Conservation (phyloP, 2,329 filamentous ascomycete species). For the Epichloe hybrida region DNA sequence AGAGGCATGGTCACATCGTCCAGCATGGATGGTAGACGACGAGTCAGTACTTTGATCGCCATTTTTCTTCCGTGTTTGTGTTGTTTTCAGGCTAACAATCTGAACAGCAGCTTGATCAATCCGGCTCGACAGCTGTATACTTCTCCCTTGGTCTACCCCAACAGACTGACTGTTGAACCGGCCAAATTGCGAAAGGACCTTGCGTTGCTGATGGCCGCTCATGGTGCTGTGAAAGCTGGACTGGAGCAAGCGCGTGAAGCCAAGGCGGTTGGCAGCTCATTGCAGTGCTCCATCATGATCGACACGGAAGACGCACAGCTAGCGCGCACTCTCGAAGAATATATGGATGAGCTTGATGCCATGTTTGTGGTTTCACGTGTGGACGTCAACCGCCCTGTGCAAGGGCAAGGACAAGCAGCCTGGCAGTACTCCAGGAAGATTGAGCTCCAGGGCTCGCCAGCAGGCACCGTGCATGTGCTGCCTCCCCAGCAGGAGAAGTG, state of each 20-base stretch:
- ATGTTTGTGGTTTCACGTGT: constrained; percentile 61
- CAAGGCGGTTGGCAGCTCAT: constrained; percentile 65
- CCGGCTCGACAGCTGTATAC: constrained; percentile 36
- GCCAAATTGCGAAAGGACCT: constrained; percentile 27
- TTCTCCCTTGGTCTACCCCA: constrained; percentile 27
- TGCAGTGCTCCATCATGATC: constrained; percentile 61
- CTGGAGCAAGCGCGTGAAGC: constrained; percentile 59
- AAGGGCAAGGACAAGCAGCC: constrained; percentile 13
- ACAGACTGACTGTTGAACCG: constrained; percentile 25
- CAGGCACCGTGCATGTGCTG: constrained; percentile 29
- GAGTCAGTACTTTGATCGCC: constrained; percentile 18
- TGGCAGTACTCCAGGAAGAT: constrained; percentile 32
- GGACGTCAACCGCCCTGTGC: constrained; percentile 26
- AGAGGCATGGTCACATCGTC: constrained; percentile 73
- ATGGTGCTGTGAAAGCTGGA: constrained; percentile 57
- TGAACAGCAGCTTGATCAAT: constrained; percentile 14
- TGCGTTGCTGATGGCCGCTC: constrained; percentile 37
- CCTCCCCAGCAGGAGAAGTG: constrained; percentile 56
- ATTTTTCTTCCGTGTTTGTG: background rate
- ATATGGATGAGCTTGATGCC: constrained; percentile 39
- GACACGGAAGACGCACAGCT: constrained; percentile 25
- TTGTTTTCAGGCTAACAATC: background rate
- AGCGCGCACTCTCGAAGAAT: constrained; percentile 23
- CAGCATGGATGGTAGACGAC: constrained; percentile 44
- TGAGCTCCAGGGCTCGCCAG: constrained; percentile 21